These are phyloP conservation scores for Lyophyllum semitale DNA, from an alignment of 768 basidiomycete genomes.

Conservation along the genomic window DNA sequence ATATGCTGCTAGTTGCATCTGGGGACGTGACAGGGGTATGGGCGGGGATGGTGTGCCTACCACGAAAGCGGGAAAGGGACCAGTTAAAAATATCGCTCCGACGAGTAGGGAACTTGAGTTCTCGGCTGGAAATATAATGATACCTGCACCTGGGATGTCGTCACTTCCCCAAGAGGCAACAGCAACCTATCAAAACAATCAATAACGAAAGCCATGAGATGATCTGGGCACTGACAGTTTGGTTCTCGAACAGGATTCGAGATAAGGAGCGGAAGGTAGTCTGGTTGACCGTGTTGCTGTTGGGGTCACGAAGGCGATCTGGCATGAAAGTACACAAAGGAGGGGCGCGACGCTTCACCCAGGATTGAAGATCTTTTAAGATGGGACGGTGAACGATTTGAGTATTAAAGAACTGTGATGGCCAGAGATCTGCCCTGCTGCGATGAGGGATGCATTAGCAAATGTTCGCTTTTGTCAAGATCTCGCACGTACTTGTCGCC, in stretches of 20 bases:
- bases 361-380: conserved; percentile 49
- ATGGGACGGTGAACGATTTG: conserved; percentile 43
- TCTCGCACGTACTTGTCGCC: conserved; percentile 61
- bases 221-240: conserved; percentile 45
- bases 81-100: conserved; percentile 49
- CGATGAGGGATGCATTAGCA: conserved; percentile 30
- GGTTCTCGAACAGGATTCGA: conserved; percentile 49
- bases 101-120: conserved; percentile 54
- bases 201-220: not conserved
- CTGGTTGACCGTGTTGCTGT: conserved; percentile 51
- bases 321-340: conserved; percentile 67
- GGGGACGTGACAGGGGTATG: conserved; percentile 28
- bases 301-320: conserved; percentile 53
- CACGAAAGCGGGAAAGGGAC: conserved; percentile 50
- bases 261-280: conserved; percentile 57
- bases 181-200: conserved; percentile 40
- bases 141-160: conserved; percentile 46
- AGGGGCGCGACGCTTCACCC: conserved; percentile 48
- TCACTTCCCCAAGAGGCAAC: conserved; percentile 53
- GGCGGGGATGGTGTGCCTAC: conserved; percentile 29
- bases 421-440: conserved; percentile 61
- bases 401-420: conserved; percentile 45
- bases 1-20: conserved; percentile 29
- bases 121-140: conserved; percentile 54
- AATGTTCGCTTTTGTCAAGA: conserved; percentile 10